Conservation (phyloP, 345 rosid genomes). For the Chamaenerion angustifolium region DNA sequence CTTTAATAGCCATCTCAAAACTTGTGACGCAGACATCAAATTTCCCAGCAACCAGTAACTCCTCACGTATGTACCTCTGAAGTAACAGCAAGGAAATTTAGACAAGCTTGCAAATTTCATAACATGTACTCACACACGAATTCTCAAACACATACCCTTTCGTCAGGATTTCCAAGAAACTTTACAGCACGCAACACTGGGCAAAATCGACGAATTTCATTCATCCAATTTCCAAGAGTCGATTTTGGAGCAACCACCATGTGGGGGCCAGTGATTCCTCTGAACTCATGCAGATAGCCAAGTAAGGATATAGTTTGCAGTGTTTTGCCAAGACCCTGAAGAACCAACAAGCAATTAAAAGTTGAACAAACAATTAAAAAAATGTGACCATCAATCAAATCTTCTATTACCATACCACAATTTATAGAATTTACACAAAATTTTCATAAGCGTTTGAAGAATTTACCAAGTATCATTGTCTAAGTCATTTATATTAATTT, state of each 20-base stretch:
- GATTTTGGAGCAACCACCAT: conserved; percentile 99
- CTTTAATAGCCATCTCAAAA: conserved; percentile 99
- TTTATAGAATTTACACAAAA: too few species aligned
- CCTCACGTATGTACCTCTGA: conserved; percentile 87
- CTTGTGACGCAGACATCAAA: conserved; percentile 98
- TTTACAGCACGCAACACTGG: conserved; percentile 87
- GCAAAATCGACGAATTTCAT: conserved; percentile 92
- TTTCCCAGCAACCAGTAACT: conserved; percentile 87
- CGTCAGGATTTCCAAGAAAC: conserved; percentile 98
- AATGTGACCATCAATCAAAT: not conserved
- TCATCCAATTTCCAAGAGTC: conserved; percentile 99
- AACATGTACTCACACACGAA: not conserved
- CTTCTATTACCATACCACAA: too few species aligned
- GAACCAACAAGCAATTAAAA: not conserved
- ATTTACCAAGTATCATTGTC: too few species aligned
- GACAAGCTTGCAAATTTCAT: too few species aligned
- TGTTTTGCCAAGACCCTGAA: conserved; percentile 94
- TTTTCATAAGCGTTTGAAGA: too few species aligned
- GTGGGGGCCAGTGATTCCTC: conserved; percentile 97
- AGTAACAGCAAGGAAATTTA: not conserved
- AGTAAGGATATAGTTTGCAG: conserved; percentile 87
- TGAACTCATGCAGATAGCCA: conserved; percentile 90
- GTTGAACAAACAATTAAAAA: not conserved
- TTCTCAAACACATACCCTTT: conserved; percentile 41
- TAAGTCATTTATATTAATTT: too few species aligned